phyloP scores from a whole-genome alignment of 208 protist species.

The Wallacemonas collosoma region DNA sequence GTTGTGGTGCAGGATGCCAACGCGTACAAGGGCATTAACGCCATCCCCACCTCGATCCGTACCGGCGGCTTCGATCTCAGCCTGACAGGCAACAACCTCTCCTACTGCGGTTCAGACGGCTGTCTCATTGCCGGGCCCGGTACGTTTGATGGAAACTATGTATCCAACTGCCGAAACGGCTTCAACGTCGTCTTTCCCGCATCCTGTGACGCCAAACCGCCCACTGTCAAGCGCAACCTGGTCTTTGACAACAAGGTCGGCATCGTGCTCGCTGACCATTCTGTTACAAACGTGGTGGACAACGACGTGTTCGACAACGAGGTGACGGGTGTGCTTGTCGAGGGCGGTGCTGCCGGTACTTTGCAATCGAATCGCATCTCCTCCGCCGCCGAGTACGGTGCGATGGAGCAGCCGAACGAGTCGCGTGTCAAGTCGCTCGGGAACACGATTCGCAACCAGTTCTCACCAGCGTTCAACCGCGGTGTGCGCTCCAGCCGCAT shows the following conservation, averaged over 20 bases:
- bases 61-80: slow-evolving; percentile 35
- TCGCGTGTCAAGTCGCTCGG: slow-evolving; percentile 46
- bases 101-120: slow-evolving; percentile 57
- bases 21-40: slow-evolving; percentile 63
- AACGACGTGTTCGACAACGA: slow-evolving; percentile 90
- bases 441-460: slow-evolving; percentile 86
- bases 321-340: slow-evolving; percentile 45
- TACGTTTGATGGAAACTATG: slow-evolving; percentile 62
- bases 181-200: slow-evolving; percentile 45
- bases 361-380: slow-evolving; percentile 79
- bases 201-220: slow-evolving; percentile 14
- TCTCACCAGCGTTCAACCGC: slow-evolving; percentile 83
- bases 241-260: slow-evolving; percentile 72
- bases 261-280: slow-evolving; percentile 50
- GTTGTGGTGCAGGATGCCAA: slow-evolving; percentile 55
- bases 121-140: slow-evolving; percentile 51
- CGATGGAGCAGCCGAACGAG: slow-evolving; percentile 58
- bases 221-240: slow-evolving; percentile 45
- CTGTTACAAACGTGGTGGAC: slow-evolving; percentile 35
- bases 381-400: slow-evolving; percentile 53
- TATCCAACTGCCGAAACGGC: slow-evolving; percentile 67
- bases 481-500: slow-evolving; percentile 45
- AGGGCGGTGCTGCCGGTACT: slow-evolving; percentile 39
- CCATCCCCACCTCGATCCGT: slow-evolving; percentile 45
- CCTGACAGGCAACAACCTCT: slow-evolving; percentile 55